A percentile compares a stretch with the other conserved stretches of the same genome.
Evolutionary conservation across 169 alveolate species (phyloP).

Genomic region (Eimeria necatrix): DNA sequence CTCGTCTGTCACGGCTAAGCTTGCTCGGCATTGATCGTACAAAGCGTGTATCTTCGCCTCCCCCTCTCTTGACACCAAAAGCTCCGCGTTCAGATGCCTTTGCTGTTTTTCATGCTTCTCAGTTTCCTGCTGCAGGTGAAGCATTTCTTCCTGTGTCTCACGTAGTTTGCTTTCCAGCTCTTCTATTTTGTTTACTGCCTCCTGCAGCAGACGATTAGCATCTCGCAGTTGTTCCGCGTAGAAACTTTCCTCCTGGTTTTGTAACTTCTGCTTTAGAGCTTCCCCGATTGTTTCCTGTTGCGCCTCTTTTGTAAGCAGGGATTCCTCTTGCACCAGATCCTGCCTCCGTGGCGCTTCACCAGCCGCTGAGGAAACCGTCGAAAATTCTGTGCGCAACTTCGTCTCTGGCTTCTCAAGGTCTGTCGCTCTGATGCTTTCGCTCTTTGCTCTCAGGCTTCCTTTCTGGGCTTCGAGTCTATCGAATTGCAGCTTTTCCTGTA

Average conservation of each 20-base stretch:
- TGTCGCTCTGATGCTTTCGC: no score
- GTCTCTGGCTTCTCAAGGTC: no score
- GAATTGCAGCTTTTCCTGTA: not conserved
- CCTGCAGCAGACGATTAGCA: not conserved
- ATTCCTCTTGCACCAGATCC: not conserved
- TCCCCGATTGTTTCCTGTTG: conserved; percentile 7
- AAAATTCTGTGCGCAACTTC: no score
- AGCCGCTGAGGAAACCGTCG: no score
- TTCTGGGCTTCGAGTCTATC: not conserved
- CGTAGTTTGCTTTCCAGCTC: conserved; percentile 1
- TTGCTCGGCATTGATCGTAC: not conserved
- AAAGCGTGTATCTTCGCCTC: conserved; percentile 18
- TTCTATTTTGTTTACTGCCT: not conserved
- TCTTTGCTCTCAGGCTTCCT: no score
- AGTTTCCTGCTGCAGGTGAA: conserved; percentile 23
- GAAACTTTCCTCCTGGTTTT: not conserved
- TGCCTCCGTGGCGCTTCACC: no score
- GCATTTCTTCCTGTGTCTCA: not conserved
- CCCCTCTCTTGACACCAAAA: not conserved
- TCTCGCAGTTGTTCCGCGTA: not conserved
- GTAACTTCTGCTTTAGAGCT: not conserved
- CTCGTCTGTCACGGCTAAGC: not conserved
- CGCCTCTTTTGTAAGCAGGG: not conserved
- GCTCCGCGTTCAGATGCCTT: conserved; percentile 28
- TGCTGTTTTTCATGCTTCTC: conserved; percentile 8